Evolutionary conservation across 345 rosid species (phyloP), one percentile per base, ranked within the genome.

Genomic region (Atalantia buxifolia): DNA sequence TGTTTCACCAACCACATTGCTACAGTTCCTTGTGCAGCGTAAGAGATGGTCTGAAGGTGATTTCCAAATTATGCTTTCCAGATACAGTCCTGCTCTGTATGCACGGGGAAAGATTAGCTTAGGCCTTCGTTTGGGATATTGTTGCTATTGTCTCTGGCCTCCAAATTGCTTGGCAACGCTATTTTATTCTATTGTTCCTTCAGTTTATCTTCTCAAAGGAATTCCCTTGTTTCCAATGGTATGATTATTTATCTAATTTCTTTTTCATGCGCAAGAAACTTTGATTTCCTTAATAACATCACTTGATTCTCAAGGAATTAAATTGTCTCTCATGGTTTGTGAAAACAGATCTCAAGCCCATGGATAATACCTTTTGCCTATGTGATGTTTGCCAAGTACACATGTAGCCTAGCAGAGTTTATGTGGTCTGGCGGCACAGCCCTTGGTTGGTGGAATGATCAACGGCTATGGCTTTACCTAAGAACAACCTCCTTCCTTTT

Each of bases 11-110:
- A 83, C 80, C 22, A 90, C 92, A 19, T 77, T 92, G 78, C 79
- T 72, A 30, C 91, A 93, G 85, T 64, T 81, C n/a, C 87, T 95
- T 18, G 83, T 90, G 77, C 97, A 93, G 79, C 91, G 86, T 59
- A 89, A 88, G 85, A 87, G 98, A 78, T 93, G 98, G 98, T 82
- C 98, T 0, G 95, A 89, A 70, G 98, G 98, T 14, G 85, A 88
- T 60, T 76, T 93, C 65, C 98, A 93, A 83, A 84, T 95, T 72
- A 45, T 92, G 25, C 76, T 91, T 0, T 90, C 92, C 1, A 85
- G 84, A 66, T 84, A 82, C 80, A 82, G 95, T 82, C 98, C 98
- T 9, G 80, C 81, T 33, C 69, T 83, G 87, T 83, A 84, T 61
- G 98, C 88, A 27, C 66, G 33, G 64, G 89, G 92, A 62, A 91